Base-by-base conservation (phyloP, 1,284 basidiomycete species). In the Pisolithus thermaeus region DNA sequence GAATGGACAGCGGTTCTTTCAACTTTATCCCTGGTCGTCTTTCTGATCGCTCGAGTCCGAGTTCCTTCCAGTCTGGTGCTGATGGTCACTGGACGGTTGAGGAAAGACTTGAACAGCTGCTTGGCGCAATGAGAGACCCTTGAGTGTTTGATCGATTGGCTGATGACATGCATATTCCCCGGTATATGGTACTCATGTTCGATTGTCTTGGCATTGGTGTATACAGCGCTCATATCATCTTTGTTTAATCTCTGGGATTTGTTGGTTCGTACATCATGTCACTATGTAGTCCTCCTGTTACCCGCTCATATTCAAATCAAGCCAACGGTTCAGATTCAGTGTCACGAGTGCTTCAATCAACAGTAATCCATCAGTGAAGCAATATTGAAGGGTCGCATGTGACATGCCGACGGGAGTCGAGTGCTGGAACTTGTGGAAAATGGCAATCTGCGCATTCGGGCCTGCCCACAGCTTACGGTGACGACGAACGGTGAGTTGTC, bases 1-100 rank as follows among this genome's bases (percentile, higher is more conserved):
- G 81, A 37, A 80, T 81, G 72, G 88, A 91, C 58, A 76, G 87
- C 46, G 89, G 87, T 42, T 84, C 87, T 27, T 90, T 90, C 72
- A 90, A 90, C 61, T 81, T 90, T 62, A 61, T 70, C 30, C 72
- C 76, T 46, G 64, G 52, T 58, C 67, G 59, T 52, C 62, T 61
- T 55, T 64, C 67, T 57, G 76, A 74, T 44, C 82, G 80, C 61
- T 82, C 80, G 37, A 65, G 74, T 18, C 72, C 78, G 44, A 81
- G 79, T 36, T 87, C 85, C 30, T 60, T 85, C 50, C 75, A 72
- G 52, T 81, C 85, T 32, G 81, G 80, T 30, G 70, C 77, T 50
- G 83, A 85, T 52, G 70, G 73, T 52, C 73, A 80, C 54, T 84
- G 81, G 81, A 84, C 82, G 20, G 76, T 88, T 9, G 87, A 90